Percentiles rank a stretch among this genome's conserved stretches.
These are phyloP conservation scores for Penicillium samsonianum DNA, from an alignment of 495 filamentous ascomycete genomes.

Conservation along the genomic window DNA sequence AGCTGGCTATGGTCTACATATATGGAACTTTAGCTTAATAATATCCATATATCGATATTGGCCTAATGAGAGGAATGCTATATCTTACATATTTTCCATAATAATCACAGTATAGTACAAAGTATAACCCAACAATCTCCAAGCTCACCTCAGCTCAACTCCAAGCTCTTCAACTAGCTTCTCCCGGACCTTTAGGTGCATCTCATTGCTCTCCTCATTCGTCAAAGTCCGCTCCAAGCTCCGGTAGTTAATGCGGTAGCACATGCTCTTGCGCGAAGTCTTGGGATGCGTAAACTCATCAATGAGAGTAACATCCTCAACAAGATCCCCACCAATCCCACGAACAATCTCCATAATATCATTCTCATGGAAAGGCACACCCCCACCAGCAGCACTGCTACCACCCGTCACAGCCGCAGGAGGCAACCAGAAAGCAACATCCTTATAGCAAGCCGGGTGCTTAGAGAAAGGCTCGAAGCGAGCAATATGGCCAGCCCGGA, in stretches of 20 bases:
- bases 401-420: conserved; percentile 44
- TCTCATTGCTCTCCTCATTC: conserved; percentile 70
- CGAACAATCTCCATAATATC: conserved; percentile 95
- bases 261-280: conserved; percentile 77
- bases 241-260: conserved; percentile 90
- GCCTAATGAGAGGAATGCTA: conserved; percentile 9
- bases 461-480: conserved; percentile 86
- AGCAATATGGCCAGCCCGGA: conserved; percentile 64
- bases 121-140: conserved; percentile 7
- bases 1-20: not conserved
- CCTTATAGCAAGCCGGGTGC: conserved; percentile 82
- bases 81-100: conserved; percentile 24
- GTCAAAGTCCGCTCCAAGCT: conserved; percentile 87
- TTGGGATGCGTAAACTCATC: conserved; percentile 92
- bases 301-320: conserved; percentile 80
- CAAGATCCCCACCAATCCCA: conserved; percentile 72
- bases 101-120: conserved; percentile 20
- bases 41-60: not conserved
- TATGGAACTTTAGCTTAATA: not conserved
- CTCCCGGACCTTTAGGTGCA: conserved; percentile 67
- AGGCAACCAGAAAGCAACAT: conserved; percentile 90
- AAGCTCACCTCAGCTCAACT: conserved; percentile 72
- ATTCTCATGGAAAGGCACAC: conserved; percentile 77
- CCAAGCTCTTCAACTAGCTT: conserved; percentile 67
- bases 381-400: conserved; percentile 54